Evolutionary conservation across 2,329 filamentous ascomycete genomes (phyloP), one percentile per base, ranked within the genome.

Genomic region (Cordyceps tenuipes): DNA sequence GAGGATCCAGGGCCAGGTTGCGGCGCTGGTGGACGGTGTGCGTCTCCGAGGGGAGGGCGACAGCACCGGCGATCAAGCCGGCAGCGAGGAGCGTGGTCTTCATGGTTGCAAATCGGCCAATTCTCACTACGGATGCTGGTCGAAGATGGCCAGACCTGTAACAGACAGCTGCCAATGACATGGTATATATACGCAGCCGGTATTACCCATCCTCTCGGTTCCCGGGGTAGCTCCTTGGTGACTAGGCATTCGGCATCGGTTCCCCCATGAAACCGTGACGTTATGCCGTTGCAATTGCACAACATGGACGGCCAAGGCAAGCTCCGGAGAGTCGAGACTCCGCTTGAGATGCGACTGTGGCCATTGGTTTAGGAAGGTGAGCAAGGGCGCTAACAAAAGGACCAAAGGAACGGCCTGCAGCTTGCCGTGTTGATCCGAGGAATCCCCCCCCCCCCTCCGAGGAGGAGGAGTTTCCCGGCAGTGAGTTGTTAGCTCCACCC

Each of bases 11-110:
- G 9, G 47, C 34, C 2, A 60, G 60, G 15, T 66, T 61, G n/a
- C 68, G 67, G 51, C 68, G 66, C 61, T 74, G 71, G 60, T 74
- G 72, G 48, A 73, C 63, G 21, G 72, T 65, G 60, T 72, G 67
- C 5, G 59, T 62, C 13, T 51, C 51, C 8, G 62, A 62, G 19
- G 66, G 63, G 13, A 62, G 29, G 13, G 63, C 63, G 9, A 67
- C 19, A 31, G 55, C 61, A 13, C 63, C 58, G 47, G 65, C 64
- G 36, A 57, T 54, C 31, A 67, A 59, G 63, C 65, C 57, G 47
- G 61, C 62, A 46, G 66, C 52, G 12, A 67, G 55, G 19, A 64
- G n/a, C 39, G 58, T 59, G 49, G 58, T 61, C 62, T 64, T 66
- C 66, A 67, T 67, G 6, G n/a, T 62, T n/a, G 3, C n/a, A 39